phyloP scores from a whole-genome alignment of 2,329 filamentous ascomycete genomes.

The Podosphaera xanthii region DNA sequence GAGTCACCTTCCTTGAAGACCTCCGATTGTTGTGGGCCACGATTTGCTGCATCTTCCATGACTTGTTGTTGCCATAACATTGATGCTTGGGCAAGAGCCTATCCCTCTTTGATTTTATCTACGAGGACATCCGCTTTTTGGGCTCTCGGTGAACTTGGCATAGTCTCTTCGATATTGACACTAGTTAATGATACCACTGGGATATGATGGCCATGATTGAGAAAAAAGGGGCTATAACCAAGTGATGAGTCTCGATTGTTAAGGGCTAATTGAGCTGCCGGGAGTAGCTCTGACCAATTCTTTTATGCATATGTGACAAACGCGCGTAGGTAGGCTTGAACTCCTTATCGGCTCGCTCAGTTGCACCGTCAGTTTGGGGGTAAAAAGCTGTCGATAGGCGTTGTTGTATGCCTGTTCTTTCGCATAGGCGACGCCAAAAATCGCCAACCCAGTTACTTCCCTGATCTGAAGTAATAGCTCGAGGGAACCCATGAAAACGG shows the following conservation, averaged over 20 bases:
- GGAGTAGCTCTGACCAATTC: background rate
- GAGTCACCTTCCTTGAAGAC: background rate
- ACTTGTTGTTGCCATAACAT: background rate
- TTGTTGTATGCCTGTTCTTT: background rate
- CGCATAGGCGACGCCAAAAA: too few species aligned
- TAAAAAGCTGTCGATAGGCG: background rate
- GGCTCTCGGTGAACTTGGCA: too few species aligned
- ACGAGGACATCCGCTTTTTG: too few species aligned
- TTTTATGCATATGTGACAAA: background rate
- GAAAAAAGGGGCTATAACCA: background rate
- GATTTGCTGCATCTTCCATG: background rate
- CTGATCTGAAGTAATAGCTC: too few species aligned
- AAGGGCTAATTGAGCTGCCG: background rate
- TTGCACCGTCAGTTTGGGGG: background rate
- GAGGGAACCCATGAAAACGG: too few species aligned
- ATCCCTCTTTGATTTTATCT: constrained; percentile 16
- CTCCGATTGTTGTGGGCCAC: background rate
- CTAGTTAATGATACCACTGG: too few species aligned
- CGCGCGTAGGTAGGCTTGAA: too few species aligned
- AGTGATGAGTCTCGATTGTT: background rate
- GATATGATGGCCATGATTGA: too few species aligned
- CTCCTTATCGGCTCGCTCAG: too few species aligned
- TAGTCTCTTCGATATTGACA: too few species aligned
- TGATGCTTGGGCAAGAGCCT: background rate
- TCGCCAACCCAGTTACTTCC: too few species aligned